Percentiles rank a stretch among this genome's conserved stretches.
phyloP scores from a whole-genome alignment of 1,284 basidiomycete genomes.

The Gymnopus androsaceus region DNA sequence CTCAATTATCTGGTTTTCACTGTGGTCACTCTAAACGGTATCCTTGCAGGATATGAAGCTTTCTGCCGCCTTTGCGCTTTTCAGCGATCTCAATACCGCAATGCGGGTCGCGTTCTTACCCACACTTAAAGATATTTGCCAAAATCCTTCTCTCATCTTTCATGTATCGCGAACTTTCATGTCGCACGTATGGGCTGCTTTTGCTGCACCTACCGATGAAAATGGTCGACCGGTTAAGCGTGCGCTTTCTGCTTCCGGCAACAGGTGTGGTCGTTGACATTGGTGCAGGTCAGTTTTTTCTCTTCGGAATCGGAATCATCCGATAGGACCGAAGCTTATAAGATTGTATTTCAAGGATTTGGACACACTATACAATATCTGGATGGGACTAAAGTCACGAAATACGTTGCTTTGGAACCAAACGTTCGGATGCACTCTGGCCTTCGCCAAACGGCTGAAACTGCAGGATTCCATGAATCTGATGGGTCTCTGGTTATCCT shows the following conservation, averaged over 20 bases:
- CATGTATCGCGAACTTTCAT: conserved; percentile 58
- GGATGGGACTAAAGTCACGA: conserved; percentile 51
- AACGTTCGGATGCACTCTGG: conserved; percentile 61
- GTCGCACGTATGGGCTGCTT: conserved; percentile 55
- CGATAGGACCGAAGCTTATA: not conserved
- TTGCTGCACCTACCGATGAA: conserved; percentile 53
- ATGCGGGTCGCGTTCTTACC: conserved; percentile 3
- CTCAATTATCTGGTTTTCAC: too few species aligned
- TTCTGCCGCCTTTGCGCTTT: not conserved
- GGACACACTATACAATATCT: conserved; percentile 66
- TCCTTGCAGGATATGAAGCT: too few species aligned
- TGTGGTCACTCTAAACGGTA: too few species aligned
- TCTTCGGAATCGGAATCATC: not conserved
- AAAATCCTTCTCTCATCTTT: conserved; percentile 1
- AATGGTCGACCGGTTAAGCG: conserved; percentile 44
- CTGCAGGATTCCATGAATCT: conserved; percentile 54
- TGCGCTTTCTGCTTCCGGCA: conserved; percentile 53
- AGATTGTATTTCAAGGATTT: too few species aligned
- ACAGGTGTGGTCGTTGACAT: conserved; percentile 66
- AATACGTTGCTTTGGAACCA: conserved; percentile 71
- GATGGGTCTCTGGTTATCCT: conserved; percentile 43
- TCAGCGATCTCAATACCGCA: not conserved
- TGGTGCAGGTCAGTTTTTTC: conserved; percentile 57
- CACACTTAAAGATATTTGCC: not conserved
- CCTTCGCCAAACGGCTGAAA: conserved; percentile 48